A percentile compares a stretch with the other conserved stretches of the same genome.
Conservation (phyloP, 75 land plant genomes). For the Cupressus sempervirens region DNA sequence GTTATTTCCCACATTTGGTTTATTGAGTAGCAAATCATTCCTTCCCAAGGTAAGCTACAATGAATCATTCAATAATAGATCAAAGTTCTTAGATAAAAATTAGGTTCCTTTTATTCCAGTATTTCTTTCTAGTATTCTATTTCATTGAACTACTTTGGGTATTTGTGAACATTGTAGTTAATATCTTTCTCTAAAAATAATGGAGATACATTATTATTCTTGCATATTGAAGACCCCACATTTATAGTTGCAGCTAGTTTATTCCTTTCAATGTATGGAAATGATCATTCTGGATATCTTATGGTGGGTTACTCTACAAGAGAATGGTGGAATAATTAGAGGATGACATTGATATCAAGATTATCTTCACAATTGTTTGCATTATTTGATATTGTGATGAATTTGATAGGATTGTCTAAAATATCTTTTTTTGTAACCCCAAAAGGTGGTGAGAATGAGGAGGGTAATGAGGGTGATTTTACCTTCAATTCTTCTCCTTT, state of each 20-base stretch:
- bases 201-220: background rate
- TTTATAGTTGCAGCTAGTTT: background rate
- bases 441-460: conserved; percentile 9
- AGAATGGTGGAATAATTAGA: conserved; percentile 33
- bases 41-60: conserved; percentile 24
- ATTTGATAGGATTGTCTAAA: conserved; percentile 29
- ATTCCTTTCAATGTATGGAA: conserved; percentile 17
- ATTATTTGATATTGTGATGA: conserved; percentile 13
- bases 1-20: conserved; percentile 19
- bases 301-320: conserved; percentile 12
- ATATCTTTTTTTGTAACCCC: conserved; percentile 31
- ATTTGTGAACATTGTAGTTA: background rate
- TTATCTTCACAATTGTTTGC: conserved; percentile 23
- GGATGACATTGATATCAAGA: conserved; percentile 19
- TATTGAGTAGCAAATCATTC: conserved; percentile 17
- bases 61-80: background rate
- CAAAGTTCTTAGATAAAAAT: too few relatives aligned
- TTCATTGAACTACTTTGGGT: background rate
- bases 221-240: conserved; percentile 23
- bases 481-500: conserved; percentile 29
- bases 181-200: background rate
- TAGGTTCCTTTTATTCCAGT: background rate
- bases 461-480: conserved; percentile 14
- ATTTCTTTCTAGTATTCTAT: background rate
- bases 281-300: conserved; percentile 14